A percentile compares a stretch with the other conserved stretches of the same genome.
Evolutionary conservation across 306 rosid species (phyloP).

Genomic region (Carpinus viminea): DNA sequence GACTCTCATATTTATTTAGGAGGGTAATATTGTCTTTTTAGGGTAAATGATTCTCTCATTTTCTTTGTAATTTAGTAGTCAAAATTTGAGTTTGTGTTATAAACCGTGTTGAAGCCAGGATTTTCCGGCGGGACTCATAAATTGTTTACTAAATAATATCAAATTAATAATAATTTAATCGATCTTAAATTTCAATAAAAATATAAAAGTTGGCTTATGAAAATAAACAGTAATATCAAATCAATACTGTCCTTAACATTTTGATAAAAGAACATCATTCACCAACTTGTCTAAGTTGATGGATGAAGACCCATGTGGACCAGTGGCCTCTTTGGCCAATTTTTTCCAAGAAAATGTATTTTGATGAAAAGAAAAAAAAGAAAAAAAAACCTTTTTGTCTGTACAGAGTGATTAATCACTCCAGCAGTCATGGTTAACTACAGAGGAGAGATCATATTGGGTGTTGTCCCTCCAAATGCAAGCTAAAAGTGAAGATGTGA

Average conservation of each 20-base stretch:
- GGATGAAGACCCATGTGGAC: background rate
- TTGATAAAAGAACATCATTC: background rate
- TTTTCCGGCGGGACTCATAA: too few species aligned
- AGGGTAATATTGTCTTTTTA: too few species aligned
- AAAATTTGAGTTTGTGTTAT: too few species aligned
- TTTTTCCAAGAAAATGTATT: background rate
- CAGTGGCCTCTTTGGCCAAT: background rate
- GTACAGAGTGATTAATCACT: conserved; percentile 65
- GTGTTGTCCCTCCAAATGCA: conserved; percentile 65
- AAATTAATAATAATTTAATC: too few species aligned
- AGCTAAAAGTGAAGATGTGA: conserved; percentile 84
- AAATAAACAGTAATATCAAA: too few species aligned
- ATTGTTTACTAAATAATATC: too few species aligned
- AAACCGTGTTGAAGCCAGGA: too few species aligned
- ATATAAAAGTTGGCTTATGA: too few species aligned
- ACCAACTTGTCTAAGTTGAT: background rate
- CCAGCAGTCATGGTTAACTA: conserved; percentile 66
- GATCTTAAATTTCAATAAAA: too few species aligned
- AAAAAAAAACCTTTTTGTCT: conserved; percentile 53
- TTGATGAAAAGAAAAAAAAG: conserved; percentile 18
- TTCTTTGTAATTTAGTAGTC: too few species aligned
- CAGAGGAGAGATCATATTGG: conserved; percentile 22
- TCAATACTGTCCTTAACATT: background rate
- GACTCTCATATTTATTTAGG: too few species aligned
- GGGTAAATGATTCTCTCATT: too few species aligned